phyloP scores from a whole-genome alignment of 768 basidiomycete species.

The Xanthoconium purpureum region DNA sequence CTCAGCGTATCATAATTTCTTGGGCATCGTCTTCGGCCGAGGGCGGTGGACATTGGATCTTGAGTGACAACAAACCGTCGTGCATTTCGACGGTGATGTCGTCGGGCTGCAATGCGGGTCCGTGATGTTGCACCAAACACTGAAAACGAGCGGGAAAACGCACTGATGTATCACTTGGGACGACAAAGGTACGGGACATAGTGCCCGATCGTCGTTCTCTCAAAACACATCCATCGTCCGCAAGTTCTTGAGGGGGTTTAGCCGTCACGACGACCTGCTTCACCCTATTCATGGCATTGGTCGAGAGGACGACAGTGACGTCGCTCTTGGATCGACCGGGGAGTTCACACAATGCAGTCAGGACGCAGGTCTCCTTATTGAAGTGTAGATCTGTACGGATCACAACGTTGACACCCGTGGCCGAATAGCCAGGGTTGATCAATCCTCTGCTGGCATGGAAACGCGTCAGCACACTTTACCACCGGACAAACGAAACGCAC shows the following conservation, averaged over 20 bases:
- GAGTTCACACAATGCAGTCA: conserved; percentile 64
- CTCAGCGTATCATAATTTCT: conserved; percentile 50
- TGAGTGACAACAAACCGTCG: conserved; percentile 59
- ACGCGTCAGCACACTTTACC: conserved; percentile 8
- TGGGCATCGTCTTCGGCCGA: conserved; percentile 40
- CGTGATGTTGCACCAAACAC: conserved; percentile 1
- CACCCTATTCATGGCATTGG: conserved; percentile 57
- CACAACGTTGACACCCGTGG: conserved; percentile 30
- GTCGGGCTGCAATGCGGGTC: conserved; percentile 39
- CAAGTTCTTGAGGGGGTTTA: conserved; percentile 39
- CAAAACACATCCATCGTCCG: conserved; percentile 41
- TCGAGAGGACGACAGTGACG: conserved; percentile 56
- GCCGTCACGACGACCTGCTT: conserved; percentile 61
- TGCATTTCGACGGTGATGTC: conserved; percentile 55
- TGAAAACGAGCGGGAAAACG: conserved; percentile 23
- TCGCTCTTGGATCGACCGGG: conserved; percentile 63
- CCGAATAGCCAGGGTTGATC: conserved; percentile 25
- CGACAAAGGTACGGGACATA: conserved; percentile 49
- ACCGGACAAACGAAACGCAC: conserved; percentile 13
- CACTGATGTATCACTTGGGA: conserved; percentile 57
- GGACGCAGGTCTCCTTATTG: conserved; percentile 45
- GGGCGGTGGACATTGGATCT: conserved; percentile 48
- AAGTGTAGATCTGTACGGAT: conserved; percentile 64
- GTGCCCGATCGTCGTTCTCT: conserved; percentile 55
- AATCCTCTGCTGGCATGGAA: conserved; percentile 17